Evolutionary conservation across 139 green algal genomes (phyloP).

Genomic region (Auxenochlorella protothecoides): DNA sequence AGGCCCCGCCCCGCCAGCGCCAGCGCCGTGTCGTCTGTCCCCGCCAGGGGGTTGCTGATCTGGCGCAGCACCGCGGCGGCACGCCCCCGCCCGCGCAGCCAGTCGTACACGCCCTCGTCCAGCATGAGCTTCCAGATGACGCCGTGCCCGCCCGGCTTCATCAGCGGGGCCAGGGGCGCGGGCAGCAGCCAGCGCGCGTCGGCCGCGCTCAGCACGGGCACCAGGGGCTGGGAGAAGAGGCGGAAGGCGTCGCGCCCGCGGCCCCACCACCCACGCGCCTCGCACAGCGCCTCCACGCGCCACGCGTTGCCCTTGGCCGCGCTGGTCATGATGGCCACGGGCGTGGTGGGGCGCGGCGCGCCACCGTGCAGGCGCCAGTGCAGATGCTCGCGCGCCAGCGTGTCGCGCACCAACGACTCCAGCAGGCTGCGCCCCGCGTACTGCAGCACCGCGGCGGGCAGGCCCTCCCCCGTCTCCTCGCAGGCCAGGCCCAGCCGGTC

Average conservation of each 20-base stretch:
- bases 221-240: slow-evolving; percentile 78
- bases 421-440: slow-evolving; percentile 89
- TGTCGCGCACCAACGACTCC: slow-evolving; percentile 79
- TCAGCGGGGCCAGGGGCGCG: slow-evolving; percentile 43
- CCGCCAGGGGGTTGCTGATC: slow-evolving; percentile 95
- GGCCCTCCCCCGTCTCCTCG: slow-evolving; percentile 70
- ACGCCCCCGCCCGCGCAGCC: slow-evolving; percentile 47
- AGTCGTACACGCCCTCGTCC: slow-evolving; percentile 82
- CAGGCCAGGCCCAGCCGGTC: slow-evolving; percentile 83
- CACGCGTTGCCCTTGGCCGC: slow-evolving; percentile 93
- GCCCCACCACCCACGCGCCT: slow-evolving; percentile 67
- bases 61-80: slow-evolving; percentile 75
- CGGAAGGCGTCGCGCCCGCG: slow-evolving; percentile 60
- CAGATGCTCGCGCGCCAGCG: slow-evolving; percentile 84
- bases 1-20: slow-evolving; percentile 74
- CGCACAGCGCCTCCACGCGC: slow-evolving; percentile 58
- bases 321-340: slow-evolving; percentile 94
- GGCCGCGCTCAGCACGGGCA: slow-evolving; percentile 71
- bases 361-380: slow-evolving; percentile 76
- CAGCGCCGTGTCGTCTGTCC: slow-evolving; percentile 87
- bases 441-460: slow-evolving; percentile 87
- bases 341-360: slow-evolving; percentile 55
- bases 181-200: slow-evolving; percentile 72
- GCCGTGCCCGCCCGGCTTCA: slow-evolving; percentile 95
- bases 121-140: slow-evolving; percentile 98